phyloP scores from a whole-genome alignment of 805 yeast species.

The Metschnikowia borealis region DNA sequence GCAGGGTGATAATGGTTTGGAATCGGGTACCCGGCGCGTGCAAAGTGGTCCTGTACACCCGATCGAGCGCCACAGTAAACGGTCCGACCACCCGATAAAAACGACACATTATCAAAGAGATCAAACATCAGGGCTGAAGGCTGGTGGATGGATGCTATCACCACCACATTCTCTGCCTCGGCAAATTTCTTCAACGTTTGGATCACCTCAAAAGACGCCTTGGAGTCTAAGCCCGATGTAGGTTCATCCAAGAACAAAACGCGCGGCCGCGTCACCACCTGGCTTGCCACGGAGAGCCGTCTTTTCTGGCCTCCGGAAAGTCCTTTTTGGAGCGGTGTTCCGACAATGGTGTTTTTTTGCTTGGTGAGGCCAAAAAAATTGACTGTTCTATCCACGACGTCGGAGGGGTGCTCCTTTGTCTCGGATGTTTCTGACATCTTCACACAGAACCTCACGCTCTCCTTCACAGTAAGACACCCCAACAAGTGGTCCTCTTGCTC shows the following conservation, averaged over 20 bases:
- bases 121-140: conserved; percentile 74
- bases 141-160: conserved; percentile 76
- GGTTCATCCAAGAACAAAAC: conserved; percentile 81
- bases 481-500: conserved; percentile 68
- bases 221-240: conserved; percentile 81
- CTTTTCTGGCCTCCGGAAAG: conserved; percentile 84
- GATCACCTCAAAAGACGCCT: conserved; percentile 63
- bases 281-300: conserved; percentile 73
- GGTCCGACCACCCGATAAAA: conserved; percentile 58
- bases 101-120: conserved; percentile 61
- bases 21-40: conserved; percentile 17
- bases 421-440: conserved; percentile 53
- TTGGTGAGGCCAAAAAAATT: conserved; percentile 63
- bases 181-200: conserved; percentile 50
- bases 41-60: conserved; percentile 49
- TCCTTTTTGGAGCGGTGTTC: conserved; percentile 49
- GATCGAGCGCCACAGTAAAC: conserved; percentile 42
- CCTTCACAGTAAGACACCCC: conserved; percentile 69
- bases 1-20: conserved; percentile 23
- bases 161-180: conserved; percentile 54
- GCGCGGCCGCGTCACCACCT: conserved; percentile 70
- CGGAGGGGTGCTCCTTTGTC: conserved; percentile 36
- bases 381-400: conserved; percentile 56
- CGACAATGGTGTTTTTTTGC: conserved; percentile 56
- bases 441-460: conserved; percentile 66